phyloP scores from a whole-genome alignment of 768 basidiomycete species.

The Tricholoma saponaceum region DNA sequence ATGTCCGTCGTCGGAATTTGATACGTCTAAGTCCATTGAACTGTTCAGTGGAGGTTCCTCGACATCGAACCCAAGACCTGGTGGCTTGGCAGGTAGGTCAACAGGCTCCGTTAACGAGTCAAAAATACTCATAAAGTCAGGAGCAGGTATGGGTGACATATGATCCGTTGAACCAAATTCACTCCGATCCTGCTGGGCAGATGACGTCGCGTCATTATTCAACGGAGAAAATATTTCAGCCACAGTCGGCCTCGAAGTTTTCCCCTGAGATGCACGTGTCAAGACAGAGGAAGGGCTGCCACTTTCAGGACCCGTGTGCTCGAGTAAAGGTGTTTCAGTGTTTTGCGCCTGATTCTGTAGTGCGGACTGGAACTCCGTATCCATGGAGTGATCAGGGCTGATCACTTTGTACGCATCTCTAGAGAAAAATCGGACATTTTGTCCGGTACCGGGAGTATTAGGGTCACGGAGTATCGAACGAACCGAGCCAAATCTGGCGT shows the following conservation, averaged over 20 bases:
- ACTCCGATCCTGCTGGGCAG: slow-evolving; percentile 7
- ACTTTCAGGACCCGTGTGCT: slow-evolving; percentile 25
- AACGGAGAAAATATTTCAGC: slow-evolving; percentile 51
- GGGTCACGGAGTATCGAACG: slow-evolving; percentile 71
- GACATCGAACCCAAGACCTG: slow-evolving; percentile 38
- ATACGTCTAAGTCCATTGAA: slow-evolving; percentile 29
- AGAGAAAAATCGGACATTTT: slow-evolving; percentile 76
- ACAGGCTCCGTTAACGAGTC: slow-evolving; percentile 49
- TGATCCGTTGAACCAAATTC: slow-evolving; percentile 24
- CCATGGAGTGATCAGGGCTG: slow-evolving; percentile 58
- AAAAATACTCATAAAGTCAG: slow-evolving; percentile 50
- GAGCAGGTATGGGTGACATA: slow-evolving; percentile 37
- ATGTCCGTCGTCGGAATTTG: slow-evolving; percentile 25
- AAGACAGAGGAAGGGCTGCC: slow-evolving; percentile 24
- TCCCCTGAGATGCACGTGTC: slow-evolving; percentile 29
- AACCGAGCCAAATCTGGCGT: slow-evolving; percentile 46
- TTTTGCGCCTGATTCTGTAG: slow-evolving; percentile 18
- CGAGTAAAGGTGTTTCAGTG: slow-evolving; percentile 22
- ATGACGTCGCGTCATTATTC: slow-evolving; percentile 15
- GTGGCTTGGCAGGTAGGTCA: slow-evolving; percentile 47
- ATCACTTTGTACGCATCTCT: slow-evolving; percentile 62
- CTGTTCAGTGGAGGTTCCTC: slow-evolving; percentile 30
- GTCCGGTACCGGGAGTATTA: slow-evolving; percentile 73
- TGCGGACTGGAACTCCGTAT: slow-evolving; percentile 31
- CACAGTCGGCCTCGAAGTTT: slow-evolving; percentile 38